Evolutionary conservation across 1,139 yeast genomes (phyloP).

Genomic region (Saccharomyces hybrid): DNA sequence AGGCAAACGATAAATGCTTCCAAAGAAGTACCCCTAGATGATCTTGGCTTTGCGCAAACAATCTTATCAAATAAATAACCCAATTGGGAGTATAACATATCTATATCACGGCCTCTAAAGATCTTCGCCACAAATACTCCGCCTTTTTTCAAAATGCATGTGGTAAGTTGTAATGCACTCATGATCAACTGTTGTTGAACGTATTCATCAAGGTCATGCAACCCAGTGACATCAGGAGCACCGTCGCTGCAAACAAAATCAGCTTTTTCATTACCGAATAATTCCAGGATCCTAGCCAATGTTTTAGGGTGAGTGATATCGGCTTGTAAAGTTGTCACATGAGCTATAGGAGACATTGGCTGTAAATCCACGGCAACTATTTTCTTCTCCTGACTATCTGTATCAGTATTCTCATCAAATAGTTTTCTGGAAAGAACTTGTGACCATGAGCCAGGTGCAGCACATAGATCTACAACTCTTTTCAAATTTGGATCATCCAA

Average conservation of each 20-base stretch:
- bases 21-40: conserved; percentile 86
- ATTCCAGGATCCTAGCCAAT: conserved; percentile 58
- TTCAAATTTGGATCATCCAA: conserved; percentile 57
- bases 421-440: conserved; percentile 80
- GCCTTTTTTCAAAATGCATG: conserved; percentile 78
- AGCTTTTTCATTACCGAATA: conserved; percentile 86
- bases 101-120: conserved; percentile 92
- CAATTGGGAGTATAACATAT: conserved; percentile 78
- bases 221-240: conserved; percentile 96
- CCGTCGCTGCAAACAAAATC: conserved; percentile 96
- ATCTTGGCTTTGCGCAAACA: conserved; percentile 90
- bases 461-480: conserved; percentile 92
- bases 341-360: conserved; percentile 91
- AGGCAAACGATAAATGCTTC: conserved; percentile 91
- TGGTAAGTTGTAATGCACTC: conserved; percentile 84
- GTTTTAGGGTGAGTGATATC: conserved; percentile 96
- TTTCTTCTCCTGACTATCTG: conserved; percentile 42
- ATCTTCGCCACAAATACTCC: conserved; percentile 94
- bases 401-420: conserved; percentile 32
- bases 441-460: conserved; percentile 99
- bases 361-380: conserved; percentile 93
- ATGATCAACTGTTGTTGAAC: conserved; percentile 89
- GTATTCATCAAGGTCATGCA: conserved; percentile 93
- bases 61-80: conserved; percentile 78
- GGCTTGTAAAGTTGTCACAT: conserved; percentile 85